These are phyloP conservation scores for Fusarium avenaceum DNA, from an alignment of 2,329 filamentous ascomycete genomes.

Conservation along the genomic window DNA sequence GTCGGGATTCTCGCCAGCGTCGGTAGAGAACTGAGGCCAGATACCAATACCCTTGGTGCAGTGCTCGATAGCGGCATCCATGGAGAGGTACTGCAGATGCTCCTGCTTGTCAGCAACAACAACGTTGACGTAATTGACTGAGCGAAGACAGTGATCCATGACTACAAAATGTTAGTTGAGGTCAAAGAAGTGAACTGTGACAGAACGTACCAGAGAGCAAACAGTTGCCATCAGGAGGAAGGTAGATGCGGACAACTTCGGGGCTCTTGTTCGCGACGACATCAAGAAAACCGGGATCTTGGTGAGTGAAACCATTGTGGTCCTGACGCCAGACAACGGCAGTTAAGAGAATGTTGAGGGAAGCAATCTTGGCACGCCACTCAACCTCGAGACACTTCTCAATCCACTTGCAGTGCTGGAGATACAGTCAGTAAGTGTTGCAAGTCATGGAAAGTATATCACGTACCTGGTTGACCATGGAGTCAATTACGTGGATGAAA, in stretches of 20 bases:
- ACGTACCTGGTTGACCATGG: constrained; percentile 81
- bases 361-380: constrained; percentile 80
- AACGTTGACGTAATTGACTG: constrained; percentile 84
- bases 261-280: constrained; percentile 85
- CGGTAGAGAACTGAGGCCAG: constrained; percentile 82
- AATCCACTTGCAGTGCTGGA: constrained; percentile 84
- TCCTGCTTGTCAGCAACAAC: constrained; percentile 85
- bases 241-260: constrained; percentile 83
- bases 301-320: constrained; percentile 87
- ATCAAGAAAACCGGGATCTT: constrained; percentile 84
- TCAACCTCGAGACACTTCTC: constrained; percentile 85
- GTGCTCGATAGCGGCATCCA: constrained; percentile 79
- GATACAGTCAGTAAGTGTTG: constrained; percentile 19
- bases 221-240: constrained; percentile 84
- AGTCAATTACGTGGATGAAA: constrained; percentile 86
- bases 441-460: background rate
- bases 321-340: constrained; percentile 86
- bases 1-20: constrained; percentile 76
- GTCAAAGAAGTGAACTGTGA: background rate
- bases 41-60: constrained; percentile 85
- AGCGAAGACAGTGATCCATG: constrained; percentile 81
- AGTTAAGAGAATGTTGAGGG: constrained; percentile 83
- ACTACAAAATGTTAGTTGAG: constrained; percentile 55
- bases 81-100: constrained; percentile 80
- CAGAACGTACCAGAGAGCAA: constrained; percentile 69